A percentile compares a stretch with the other conserved stretches of the same genome.
Conservation (phyloP, 1,284 basidiomycete species). For the Moniliophthora roreri region DNA sequence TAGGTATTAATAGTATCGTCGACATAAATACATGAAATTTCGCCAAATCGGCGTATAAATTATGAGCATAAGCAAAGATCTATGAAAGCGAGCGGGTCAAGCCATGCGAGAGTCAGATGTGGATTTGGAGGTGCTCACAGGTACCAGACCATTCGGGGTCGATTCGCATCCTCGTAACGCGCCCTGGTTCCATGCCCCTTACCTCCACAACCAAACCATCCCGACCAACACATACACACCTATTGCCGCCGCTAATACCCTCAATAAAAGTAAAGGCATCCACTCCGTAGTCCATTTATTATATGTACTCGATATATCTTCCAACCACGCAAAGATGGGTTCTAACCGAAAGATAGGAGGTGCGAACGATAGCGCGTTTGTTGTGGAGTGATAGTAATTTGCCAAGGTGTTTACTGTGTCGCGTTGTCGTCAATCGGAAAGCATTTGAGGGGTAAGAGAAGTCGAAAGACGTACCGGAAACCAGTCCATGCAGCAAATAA, state of each 20-base stretch:
- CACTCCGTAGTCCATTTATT: slow-evolving; percentile 37
- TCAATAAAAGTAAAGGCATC: slow-evolving; percentile 30
- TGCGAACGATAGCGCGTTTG: slow-evolving; percentile 30
- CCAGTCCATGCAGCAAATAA: slow-evolving; percentile 33
- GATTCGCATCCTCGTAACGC: no score
- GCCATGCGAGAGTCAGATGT: no score
- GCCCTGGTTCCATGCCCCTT: no score
- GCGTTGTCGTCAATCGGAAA: background rate
- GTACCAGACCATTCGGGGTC: no score
- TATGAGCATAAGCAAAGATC: no score
- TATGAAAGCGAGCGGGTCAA: no score
- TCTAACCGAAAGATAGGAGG: slow-evolving; percentile 23
- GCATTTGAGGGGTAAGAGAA: background rate
- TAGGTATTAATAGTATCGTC: no score
- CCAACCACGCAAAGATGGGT: slow-evolving; percentile 33
- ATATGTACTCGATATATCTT: slow-evolving; percentile 31
- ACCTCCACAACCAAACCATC: slow-evolving; percentile 14
- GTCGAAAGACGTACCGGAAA: slow-evolving; percentile 6
- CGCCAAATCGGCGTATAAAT: no score
- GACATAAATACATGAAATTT: no score
- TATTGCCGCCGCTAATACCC: slow-evolving; percentile 27
- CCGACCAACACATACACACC: slow-evolving; percentile 28
- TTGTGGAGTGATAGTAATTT: slow-evolving; percentile 29
- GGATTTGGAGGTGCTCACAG: no score
- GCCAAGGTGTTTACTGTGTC: background rate